Conservation (phyloP, 2,329 filamentous ascomycete species). For the Botryotinia globosa region DNA sequence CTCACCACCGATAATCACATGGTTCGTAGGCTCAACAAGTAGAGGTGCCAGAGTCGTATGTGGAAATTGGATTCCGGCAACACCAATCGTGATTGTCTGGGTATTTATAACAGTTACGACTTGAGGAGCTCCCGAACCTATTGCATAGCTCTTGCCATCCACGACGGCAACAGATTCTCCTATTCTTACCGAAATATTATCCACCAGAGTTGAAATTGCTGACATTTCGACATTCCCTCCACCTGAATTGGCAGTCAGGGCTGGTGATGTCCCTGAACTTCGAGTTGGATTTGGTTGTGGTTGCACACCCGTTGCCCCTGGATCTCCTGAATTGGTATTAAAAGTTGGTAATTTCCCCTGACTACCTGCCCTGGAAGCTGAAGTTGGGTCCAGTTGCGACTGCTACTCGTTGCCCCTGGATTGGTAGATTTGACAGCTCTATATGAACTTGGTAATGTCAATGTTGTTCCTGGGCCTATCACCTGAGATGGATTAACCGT, state of each 20-base stretch:
- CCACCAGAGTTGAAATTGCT: conserved; percentile 25
- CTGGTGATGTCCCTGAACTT: neutral
- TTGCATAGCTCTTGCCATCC: conserved; percentile 27
- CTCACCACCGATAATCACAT: conserved; percentile 28
- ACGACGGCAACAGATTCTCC: conserved; percentile 26
- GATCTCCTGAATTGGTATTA: neutral
- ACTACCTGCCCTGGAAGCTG: neutral
- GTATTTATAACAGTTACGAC: conserved; percentile 27
- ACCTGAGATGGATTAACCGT: conserved; percentile 34
- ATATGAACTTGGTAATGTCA: conserved; percentile 28
- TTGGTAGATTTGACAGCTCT: neutral
- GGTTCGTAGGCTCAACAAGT: conserved; percentile 26
- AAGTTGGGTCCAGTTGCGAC: neutral
- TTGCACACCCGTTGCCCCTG: too few relatives aligned
- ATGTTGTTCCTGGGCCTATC: conserved; percentile 26
- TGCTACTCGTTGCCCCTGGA: neutral
- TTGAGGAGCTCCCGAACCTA: conserved; percentile 28
- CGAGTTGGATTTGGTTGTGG: neutral
- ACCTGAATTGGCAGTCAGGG: too few relatives aligned
- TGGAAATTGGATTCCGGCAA: conserved; percentile 29
- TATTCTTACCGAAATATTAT: conserved; percentile 29
- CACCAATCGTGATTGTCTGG: conserved; percentile 31
- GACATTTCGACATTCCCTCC: neutral
- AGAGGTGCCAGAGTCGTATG: conserved; percentile 25
- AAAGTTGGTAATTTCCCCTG: neutral